A percentile compares a stretch with the other conserved stretches of the same genome.
Conservation (phyloP, 495 filamentous ascomycete genomes). For the Astrothelium macrocarpum region DNA sequence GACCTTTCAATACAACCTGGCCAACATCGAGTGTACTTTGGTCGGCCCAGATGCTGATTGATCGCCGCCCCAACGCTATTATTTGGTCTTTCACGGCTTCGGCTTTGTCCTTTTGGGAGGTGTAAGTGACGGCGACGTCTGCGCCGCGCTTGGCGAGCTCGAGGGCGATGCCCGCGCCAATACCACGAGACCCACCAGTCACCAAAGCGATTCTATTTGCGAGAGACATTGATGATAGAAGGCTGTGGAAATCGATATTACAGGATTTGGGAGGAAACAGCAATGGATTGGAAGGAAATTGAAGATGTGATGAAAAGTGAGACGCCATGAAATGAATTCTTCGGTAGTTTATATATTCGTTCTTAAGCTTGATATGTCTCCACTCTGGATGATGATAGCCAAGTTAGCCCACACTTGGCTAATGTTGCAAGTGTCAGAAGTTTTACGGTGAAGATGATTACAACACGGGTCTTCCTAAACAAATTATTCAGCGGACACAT, state of each 20-base stretch:
- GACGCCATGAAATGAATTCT: not conserved
- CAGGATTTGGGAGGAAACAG: not conserved
- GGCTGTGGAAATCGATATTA: not conserved
- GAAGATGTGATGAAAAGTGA: not conserved
- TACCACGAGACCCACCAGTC: slow-evolving; percentile 18
- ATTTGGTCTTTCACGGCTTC: slow-evolving; percentile 1
- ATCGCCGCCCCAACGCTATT: not conserved
- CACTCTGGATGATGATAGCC: too few relatives aligned
- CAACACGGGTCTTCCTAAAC: too few relatives aligned
- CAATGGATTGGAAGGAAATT: too few relatives aligned
- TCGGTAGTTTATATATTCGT: not conserved
- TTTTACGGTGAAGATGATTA: too few relatives aligned
- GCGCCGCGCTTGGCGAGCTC: slow-evolving; percentile 18
- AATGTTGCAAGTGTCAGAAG: too few relatives aligned
- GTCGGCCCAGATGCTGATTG: not conserved
- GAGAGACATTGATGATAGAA: not conserved
- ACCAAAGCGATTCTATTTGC: slow-evolving; percentile 11
- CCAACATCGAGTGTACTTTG: not conserved
- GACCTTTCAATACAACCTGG: not conserved
- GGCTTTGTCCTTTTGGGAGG: slow-evolving; percentile 30
- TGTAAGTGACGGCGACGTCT: slow-evolving; percentile 32
- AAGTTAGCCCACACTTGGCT: too few relatives aligned
- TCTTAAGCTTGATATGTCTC: too few relatives aligned
- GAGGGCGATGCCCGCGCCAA: slow-evolving; percentile 18
- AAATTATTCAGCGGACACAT: too few relatives aligned